Evolutionary conservation across 1,284 basidiomycete species (phyloP).

Genomic region (Microbotryomycetes sp.): DNA sequence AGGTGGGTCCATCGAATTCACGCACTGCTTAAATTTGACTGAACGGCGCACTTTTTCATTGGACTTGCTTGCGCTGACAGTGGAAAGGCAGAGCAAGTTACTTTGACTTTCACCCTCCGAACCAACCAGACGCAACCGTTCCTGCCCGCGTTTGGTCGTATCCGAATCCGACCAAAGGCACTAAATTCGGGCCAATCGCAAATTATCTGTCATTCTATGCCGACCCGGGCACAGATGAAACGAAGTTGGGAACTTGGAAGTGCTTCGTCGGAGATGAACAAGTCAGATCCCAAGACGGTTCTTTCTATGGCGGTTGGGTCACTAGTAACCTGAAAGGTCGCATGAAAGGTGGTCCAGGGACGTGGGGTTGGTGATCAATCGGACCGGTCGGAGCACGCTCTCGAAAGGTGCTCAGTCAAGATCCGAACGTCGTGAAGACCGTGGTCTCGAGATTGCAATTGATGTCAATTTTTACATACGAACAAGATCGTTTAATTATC

Average conservation of each 20-base stretch:
- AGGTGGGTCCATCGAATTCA: constrained; percentile 28
- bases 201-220: constrained; percentile 39
- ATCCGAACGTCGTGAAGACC: no score
- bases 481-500: no score
- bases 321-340: constrained; percentile 37
- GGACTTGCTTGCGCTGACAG: no score
- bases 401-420: no score
- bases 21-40: background rate
- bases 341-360: constrained; percentile 39
- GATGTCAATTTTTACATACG: no score
- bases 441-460: no score
- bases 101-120: constrained; percentile 31
- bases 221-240: constrained; percentile 25
- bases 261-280: constrained; percentile 41
- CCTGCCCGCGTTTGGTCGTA: constrained; percentile 40
- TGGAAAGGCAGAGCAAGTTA: constrained; percentile 41
- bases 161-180: constrained; percentile 31
- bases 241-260: constrained; percentile 33
- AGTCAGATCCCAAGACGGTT: constrained; percentile 39
- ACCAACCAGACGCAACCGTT: constrained; percentile 12
- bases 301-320: constrained; percentile 40
- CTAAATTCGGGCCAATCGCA: constrained; percentile 36
- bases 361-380: constrained; percentile 39
- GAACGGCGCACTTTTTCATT: background rate
- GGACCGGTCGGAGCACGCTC: no score